These are phyloP conservation scores for Proliferodiscus dingleyae DNA, from an alignment of 2,329 filamentous ascomycete genomes.

Conservation along the genomic window DNA sequence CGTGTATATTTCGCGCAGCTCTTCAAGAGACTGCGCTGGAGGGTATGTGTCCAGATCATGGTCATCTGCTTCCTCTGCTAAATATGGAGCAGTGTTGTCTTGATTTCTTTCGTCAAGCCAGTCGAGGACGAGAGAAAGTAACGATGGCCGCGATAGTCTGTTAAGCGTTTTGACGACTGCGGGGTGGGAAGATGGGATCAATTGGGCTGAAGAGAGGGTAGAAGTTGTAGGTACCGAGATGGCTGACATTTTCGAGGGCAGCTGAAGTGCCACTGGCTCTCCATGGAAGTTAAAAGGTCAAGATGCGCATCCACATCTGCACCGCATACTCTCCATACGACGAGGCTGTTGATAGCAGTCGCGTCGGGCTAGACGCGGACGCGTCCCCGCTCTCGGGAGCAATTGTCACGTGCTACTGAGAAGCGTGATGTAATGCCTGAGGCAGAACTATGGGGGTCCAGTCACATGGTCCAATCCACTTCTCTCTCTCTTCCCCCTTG, in stretches of 20 bases:
- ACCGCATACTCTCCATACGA: too few species aligned
- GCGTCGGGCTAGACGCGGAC: too few species aligned
- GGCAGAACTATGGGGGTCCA: too few species aligned
- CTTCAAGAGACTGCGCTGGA: constrained; percentile 58
- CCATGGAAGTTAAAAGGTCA: too few species aligned
- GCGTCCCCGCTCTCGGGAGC: too few species aligned
- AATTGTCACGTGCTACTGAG: too few species aligned
- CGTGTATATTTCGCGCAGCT: constrained; percentile 61
- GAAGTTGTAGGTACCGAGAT: constrained; percentile 67
- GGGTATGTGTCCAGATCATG: constrained; percentile 65
- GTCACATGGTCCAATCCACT: too few species aligned
- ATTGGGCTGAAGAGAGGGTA: constrained; percentile 65
- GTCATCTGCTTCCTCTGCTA: constrained; percentile 50
- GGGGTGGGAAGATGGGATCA: constrained; percentile 60
- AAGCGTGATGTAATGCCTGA: too few species aligned
- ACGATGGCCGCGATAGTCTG: constrained; percentile 65
- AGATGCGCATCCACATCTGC: too few species aligned
- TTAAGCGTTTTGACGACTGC: constrained; percentile 62
- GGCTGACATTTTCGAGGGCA: constrained; percentile 14
- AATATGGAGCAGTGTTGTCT: constrained; percentile 54
- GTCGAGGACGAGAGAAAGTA: constrained; percentile 67
- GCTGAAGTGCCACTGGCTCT: too few species aligned
- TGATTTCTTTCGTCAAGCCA: constrained; percentile 70
- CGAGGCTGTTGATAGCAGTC: too few species aligned
- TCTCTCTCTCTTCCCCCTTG: too few species aligned